Conservation (phyloP, 192 early-diverging fungal genomes). For the Linderina pennispora region DNA sequence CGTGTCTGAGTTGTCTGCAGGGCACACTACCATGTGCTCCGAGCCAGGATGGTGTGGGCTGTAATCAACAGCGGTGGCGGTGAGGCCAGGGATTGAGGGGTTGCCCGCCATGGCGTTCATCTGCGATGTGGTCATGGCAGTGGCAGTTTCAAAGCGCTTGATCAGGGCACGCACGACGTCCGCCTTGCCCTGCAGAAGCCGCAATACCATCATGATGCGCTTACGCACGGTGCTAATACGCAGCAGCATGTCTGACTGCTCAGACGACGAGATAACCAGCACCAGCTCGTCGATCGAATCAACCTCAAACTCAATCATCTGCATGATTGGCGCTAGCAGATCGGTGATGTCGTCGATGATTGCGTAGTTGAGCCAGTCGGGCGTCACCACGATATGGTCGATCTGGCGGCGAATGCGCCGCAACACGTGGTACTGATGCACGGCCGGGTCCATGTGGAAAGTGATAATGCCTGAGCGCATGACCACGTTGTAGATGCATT, state of each 20-base stretch:
- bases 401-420: constrained; percentile 78
- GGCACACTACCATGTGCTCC: background rate
- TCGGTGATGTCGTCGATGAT: constrained; percentile 95
- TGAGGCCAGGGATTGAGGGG: background rate
- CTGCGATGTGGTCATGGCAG: constrained; percentile 32
- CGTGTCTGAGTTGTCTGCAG: background rate
- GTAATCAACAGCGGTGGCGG: too few relatives aligned
- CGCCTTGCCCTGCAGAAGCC: constrained; percentile 63
- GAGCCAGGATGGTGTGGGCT: too few relatives aligned
- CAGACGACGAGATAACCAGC: constrained; percentile 82
- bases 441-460: constrained; percentile 75
- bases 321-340: constrained; percentile 79
- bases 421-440: constrained; percentile 81
- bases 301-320: constrained; percentile 88
- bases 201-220: constrained; percentile 61
- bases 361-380: constrained; percentile 97
- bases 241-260: constrained; percentile 74
- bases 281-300: constrained; percentile 94
- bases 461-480: constrained; percentile 67
- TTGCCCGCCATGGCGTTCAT: constrained; percentile 22
- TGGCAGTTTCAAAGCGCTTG: constrained; percentile 56
- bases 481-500: constrained; percentile 61
- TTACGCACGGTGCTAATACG: constrained; percentile 69
- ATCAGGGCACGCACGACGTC: constrained; percentile 72
- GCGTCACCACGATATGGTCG: constrained; percentile 78